A percentile compares a stretch with the other conserved stretches of the same genome.
phyloP scores from a whole-genome alignment of 2,329 filamentous ascomycete genomes.

The Setomelanomma holmii region DNA sequence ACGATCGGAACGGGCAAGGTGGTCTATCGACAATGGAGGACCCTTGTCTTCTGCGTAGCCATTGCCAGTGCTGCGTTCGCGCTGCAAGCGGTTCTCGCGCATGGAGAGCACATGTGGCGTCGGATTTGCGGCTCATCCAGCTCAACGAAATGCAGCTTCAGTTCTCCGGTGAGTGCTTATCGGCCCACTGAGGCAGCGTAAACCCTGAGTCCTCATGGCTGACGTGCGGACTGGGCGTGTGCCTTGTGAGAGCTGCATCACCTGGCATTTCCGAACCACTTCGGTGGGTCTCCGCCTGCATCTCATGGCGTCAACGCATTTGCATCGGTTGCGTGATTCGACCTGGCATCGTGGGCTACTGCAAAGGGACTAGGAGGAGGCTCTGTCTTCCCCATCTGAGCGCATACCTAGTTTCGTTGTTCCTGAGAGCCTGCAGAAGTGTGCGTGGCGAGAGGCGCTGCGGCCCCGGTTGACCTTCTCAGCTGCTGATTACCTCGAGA shows the following conservation, averaged over 20 bases:
- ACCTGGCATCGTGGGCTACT: constrained; percentile 18
- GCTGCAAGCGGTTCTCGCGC: constrained; percentile 30
- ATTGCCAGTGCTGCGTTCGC: constrained; percentile 28
- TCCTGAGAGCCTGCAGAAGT: constrained; percentile 30
- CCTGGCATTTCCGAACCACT: constrained; percentile 40
- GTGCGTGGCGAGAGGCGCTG: constrained; percentile 1
- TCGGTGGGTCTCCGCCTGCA: constrained; percentile 26
- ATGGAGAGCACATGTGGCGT: constrained; percentile 21
- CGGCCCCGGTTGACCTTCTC: not conserved
- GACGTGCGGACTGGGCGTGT: constrained; percentile 18
- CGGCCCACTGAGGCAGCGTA: constrained; percentile 10
- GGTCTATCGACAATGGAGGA: constrained; percentile 12
- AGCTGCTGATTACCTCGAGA: not conserved
- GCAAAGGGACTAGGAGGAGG: constrained; percentile 32
- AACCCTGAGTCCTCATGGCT: constrained; percentile 33
- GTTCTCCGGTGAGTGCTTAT: constrained; percentile 16
- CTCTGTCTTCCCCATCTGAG: constrained; percentile 46
- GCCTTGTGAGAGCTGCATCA: constrained; percentile 33
- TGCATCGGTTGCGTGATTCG: constrained; percentile 28
- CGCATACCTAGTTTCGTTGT: constrained; percentile 28
- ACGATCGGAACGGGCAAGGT: constrained; percentile 22
- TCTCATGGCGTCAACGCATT: constrained; percentile 30
- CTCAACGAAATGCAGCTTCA: constrained; percentile 18
- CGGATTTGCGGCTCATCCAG: constrained; percentile 16
- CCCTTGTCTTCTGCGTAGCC: not conserved